Conservation (phyloP, 345 rosid genomes). For the Draba incana region DNA sequence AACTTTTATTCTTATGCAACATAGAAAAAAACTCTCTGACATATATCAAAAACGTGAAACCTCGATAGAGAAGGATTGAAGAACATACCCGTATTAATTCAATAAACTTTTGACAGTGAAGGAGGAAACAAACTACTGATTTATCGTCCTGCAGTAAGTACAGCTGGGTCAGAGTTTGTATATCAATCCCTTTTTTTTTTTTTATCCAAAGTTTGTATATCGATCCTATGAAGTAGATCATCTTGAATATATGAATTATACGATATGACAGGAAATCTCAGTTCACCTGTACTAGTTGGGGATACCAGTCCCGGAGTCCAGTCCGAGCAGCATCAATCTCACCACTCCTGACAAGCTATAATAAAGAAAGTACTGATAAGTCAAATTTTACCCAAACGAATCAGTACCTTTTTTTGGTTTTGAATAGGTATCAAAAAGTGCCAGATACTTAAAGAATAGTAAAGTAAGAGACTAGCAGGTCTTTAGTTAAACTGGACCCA, state of each 20-base stretch:
- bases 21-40: neutral
- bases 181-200: too few relatives aligned
- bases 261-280: conserved; percentile 7
- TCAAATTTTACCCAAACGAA: conserved; percentile 20
- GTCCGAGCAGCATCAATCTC: conserved; percentile 70
- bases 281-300: conserved; percentile 80
- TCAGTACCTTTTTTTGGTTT: conserved; percentile 3
- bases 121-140: conserved; percentile 83
- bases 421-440: conserved; percentile 19
- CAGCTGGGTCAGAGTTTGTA: conserved; percentile 23
- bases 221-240: conserved; percentile 7
- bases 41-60: neutral
- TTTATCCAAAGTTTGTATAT: conserved; percentile 35
- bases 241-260: conserved; percentile 9
- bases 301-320: conserved; percentile 78
- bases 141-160: conserved; percentile 75
- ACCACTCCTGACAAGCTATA: conserved; percentile 83
- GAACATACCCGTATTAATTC: conserved; percentile 83
- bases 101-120: conserved; percentile 87
- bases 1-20: neutral
- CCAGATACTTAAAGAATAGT: neutral
- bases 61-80: conserved; percentile 29
- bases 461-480: conserved; percentile 3
- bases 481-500: conserved; percentile 6
- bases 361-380: conserved; percentile 31